A percentile compares a stretch with the other conserved stretches of the same genome.
Evolutionary conservation across 2,329 filamentous ascomycete genomes (phyloP).

Genomic region (Zelopaecilomyces penicillatus): DNA sequence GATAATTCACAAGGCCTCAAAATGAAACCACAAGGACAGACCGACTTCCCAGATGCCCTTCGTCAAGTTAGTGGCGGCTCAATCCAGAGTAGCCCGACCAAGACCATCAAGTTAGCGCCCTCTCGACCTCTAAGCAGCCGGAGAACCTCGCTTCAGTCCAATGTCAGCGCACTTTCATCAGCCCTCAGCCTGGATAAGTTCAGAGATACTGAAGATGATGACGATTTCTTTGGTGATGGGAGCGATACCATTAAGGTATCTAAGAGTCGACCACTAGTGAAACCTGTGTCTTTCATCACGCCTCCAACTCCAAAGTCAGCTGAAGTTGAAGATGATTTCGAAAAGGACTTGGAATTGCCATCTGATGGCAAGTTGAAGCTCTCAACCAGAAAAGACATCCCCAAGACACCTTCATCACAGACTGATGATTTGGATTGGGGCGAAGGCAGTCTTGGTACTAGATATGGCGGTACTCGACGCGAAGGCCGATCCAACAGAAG

Average conservation of each 20-base stretch:
- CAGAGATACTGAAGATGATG: slow-evolving; percentile 53
- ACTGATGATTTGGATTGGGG: slow-evolving; percentile 85
- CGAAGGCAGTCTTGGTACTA: slow-evolving; percentile 84
- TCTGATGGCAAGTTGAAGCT: slow-evolving; percentile 57
- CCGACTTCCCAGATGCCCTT: slow-evolving; percentile 58
- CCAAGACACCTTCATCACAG: slow-evolving; percentile 52
- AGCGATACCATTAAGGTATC: slow-evolving; percentile 60
- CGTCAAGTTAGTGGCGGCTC: slow-evolving; percentile 56
- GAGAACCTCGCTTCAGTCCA: slow-evolving; percentile 23
- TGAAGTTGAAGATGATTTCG: slow-evolving; percentile 56
- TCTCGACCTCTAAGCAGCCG: slow-evolving; percentile 18
- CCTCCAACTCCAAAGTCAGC: slow-evolving; percentile 47
- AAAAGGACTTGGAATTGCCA: slow-evolving; percentile 64
- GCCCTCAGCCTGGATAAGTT: slow-evolving; percentile 56
- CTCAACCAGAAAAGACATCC: slow-evolving; percentile 51
- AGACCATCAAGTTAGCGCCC: slow-evolving; percentile 22
- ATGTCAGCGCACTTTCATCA: slow-evolving; percentile 28
- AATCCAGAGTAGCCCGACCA: slow-evolving; percentile 43
- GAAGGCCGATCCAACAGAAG: slow-evolving; percentile 73
- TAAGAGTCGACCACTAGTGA: slow-evolving; percentile 46
- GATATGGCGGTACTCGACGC: slow-evolving; percentile 77
- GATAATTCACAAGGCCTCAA: slow-evolving; percentile 49
- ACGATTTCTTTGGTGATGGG: slow-evolving; percentile 56
- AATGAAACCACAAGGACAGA: slow-evolving; percentile 54
- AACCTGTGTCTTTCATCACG: slow-evolving; percentile 45